Evolutionary conservation across 352 stramenopile species (phyloP).

Genomic region (Globisporangium alternatum): DNA sequence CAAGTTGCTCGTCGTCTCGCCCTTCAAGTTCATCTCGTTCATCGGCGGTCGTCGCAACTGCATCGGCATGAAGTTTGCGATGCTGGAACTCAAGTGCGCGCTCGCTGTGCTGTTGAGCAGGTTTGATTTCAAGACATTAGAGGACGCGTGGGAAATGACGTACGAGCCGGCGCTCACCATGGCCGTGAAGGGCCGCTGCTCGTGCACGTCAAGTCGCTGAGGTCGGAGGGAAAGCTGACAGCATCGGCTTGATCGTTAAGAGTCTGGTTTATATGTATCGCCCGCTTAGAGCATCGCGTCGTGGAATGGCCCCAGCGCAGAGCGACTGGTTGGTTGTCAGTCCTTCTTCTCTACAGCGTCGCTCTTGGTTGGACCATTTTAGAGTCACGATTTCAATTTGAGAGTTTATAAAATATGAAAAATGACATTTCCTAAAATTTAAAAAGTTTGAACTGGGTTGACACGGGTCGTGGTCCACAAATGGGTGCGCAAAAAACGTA

Average conservation of each 20-base stretch:
- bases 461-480: background rate
- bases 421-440: too few species aligned
- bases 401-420: too few species aligned
- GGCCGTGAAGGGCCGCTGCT: slow-evolving; percentile 1
- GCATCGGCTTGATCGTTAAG: background rate
- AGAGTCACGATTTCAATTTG: too few species aligned
- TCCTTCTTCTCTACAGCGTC: too few species aligned
- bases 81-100: background rate
- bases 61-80: background rate
- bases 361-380: too few species aligned
- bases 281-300: too few species aligned
- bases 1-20: slow-evolving; percentile 18
- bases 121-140: slow-evolving; percentile 1
- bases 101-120: background rate
- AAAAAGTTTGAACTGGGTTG: too few species aligned
- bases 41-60: background rate
- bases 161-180: slow-evolving; percentile 1
- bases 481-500: background rate
- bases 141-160: slow-evolving; percentile 2
- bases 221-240: background rate
- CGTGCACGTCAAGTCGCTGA: slow-evolving; percentile 15
- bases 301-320: too few species aligned
- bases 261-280: background rate
- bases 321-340: too few species aligned
- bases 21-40: background rate